Conservation (phyloP, 306 rosid genomes). For the Aeschynomene evenia region DNA sequence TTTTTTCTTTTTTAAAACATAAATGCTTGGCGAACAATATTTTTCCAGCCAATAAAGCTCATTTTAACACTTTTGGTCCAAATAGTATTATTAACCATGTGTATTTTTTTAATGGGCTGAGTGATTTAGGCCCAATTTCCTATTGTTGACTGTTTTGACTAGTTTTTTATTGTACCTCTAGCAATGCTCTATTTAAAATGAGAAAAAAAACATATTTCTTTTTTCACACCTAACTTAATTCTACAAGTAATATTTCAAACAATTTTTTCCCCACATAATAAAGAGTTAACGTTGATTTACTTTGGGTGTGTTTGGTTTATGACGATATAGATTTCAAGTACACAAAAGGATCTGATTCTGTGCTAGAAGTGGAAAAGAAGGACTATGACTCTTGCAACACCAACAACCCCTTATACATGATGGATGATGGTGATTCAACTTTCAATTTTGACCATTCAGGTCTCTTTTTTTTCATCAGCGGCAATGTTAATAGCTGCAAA, state of each 20-base stretch:
- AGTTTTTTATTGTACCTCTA: no score
- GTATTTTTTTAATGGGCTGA: no score
- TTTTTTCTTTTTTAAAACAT: no score
- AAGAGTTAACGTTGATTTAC: not conserved
- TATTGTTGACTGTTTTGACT: no score
- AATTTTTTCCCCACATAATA: not conserved
- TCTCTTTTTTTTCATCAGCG: constrained; percentile 56
- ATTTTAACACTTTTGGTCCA: no score
- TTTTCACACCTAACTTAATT: not conserved
- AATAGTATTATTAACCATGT: no score
- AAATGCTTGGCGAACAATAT: no score
- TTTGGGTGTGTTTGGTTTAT: not conserved
- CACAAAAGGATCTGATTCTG: constrained; percentile 53
- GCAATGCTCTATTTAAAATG: no score
- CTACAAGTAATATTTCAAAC: no score
- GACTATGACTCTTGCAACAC: constrained; percentile 60
- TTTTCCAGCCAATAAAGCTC: no score
- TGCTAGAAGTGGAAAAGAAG: constrained; percentile 58
- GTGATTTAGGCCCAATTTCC: no score
- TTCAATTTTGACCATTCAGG: constrained; percentile 56
- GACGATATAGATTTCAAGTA: constrained; percentile 62
- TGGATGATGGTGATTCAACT: constrained; percentile 49
- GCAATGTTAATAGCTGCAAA: constrained; percentile 38
- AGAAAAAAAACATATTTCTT: no score
- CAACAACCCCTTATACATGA: constrained; percentile 36